A percentile compares a stretch with the other conserved stretches of the same genome.
These are phyloP conservation scores for Phaeosphaeriaceae sp. DNA, from an alignment of 2,329 filamentous ascomycete genomes.

Conservation along the genomic window DNA sequence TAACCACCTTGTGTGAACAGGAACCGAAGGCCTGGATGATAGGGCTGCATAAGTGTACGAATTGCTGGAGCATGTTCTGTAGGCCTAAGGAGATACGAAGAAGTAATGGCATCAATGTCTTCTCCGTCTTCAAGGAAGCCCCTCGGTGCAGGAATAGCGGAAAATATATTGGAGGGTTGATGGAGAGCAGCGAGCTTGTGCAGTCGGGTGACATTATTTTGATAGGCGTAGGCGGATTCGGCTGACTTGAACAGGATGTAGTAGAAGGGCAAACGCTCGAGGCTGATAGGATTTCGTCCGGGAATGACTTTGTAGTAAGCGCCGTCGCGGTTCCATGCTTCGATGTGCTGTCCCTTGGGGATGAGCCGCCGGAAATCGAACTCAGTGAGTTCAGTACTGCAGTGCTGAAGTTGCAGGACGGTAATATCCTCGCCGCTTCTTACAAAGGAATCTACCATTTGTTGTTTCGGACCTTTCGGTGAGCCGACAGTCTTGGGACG, in stretches of 20 bases:
- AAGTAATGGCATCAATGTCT: slow-evolving; percentile 51
- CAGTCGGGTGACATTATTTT: slow-evolving; percentile 60
- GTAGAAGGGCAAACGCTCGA: slow-evolving; percentile 70
- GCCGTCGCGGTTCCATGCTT: slow-evolving; percentile 66
- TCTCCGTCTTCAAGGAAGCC: slow-evolving; percentile 56
- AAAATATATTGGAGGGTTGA: slow-evolving; percentile 51
- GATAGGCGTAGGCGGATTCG: slow-evolving; percentile 68
- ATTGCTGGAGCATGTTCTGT: slow-evolving; percentile 29
- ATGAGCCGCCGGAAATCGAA: slow-evolving; percentile 75
- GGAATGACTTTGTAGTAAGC: slow-evolving; percentile 71
- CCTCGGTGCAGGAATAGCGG: slow-evolving; percentile 52
- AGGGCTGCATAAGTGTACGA: slow-evolving; percentile 42
- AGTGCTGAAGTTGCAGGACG: slow-evolving; percentile 64
- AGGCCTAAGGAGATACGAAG: slow-evolving; percentile 58
- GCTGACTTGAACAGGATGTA: slow-evolving; percentile 71
- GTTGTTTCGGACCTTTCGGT: slow-evolving; percentile 19
- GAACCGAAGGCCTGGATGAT: slow-evolving; percentile 51
- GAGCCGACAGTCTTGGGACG: slow-evolving; percentile 7
- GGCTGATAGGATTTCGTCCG: slow-evolving; percentile 67
- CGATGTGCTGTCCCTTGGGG: slow-evolving; percentile 67
- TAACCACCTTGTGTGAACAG: slow-evolving; percentile 43
- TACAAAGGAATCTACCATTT: slow-evolving; percentile 31
- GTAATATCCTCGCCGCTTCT: slow-evolving; percentile 39
- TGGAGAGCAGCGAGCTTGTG: slow-evolving; percentile 57
- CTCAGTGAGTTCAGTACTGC: slow-evolving; percentile 60